Evolutionary conservation across 306 rosid genomes (phyloP).

Genomic region (Neltuma alba): DNA sequence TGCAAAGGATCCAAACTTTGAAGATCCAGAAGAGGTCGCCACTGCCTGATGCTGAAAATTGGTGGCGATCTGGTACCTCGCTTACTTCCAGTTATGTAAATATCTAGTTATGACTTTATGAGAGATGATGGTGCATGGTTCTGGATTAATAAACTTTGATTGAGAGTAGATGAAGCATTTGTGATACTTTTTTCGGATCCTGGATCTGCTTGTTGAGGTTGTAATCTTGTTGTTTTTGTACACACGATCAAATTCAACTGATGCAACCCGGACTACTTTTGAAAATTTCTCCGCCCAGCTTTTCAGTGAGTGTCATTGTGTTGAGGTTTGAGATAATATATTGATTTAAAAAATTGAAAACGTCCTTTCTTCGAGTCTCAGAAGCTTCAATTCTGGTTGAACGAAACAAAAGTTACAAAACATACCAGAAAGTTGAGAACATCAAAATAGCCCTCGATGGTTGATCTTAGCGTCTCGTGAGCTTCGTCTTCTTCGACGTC

Average conservation of each 20-base stretch:
- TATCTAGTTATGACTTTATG: not conserved
- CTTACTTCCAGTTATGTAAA: constrained; percentile 26
- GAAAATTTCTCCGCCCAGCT: not conserved
- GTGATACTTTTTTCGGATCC: not conserved
- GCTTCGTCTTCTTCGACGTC: too few species aligned
- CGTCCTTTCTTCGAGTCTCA: too few species aligned
- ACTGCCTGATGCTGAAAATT: constrained; percentile 39
- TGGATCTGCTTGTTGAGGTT: not conserved
- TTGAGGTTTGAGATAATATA: not conserved
- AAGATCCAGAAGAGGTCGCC: constrained; percentile 59
- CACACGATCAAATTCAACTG: not conserved
- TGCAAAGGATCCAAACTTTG: constrained; percentile 81
- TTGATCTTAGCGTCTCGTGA: too few species aligned
- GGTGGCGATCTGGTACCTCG: constrained; percentile 7
- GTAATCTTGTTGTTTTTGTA: not conserved
- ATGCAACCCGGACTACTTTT: not conserved
- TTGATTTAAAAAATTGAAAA: too few species aligned
- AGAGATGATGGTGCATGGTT: not conserved
- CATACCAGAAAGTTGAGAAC: too few species aligned
- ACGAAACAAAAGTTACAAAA: too few species aligned
- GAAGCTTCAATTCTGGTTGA: too few species aligned
- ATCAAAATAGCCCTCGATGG: too few species aligned
- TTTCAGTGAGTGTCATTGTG: not conserved
- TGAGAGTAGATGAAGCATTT: not conserved
- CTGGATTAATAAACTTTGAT: not conserved